Conservation (phyloP, 768 basidiomycete genomes). For the Rhodotorula sphaerocarpa region DNA sequence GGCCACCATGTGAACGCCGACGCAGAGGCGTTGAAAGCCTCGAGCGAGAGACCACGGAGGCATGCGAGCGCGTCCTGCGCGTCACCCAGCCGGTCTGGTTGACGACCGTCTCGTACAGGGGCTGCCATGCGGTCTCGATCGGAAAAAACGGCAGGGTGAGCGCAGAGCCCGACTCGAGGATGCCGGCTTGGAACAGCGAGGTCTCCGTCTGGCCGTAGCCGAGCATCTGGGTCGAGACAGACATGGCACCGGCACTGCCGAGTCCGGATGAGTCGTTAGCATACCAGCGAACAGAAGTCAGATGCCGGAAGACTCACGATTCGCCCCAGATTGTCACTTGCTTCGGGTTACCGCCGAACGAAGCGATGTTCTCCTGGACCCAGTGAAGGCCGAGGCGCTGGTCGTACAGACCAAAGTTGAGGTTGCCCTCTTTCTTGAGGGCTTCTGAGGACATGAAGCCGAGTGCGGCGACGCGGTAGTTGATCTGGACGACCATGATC, state of each 20-base stretch:
- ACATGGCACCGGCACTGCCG: constrained; percentile 19
- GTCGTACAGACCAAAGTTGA: constrained; percentile 26
- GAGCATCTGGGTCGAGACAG: constrained; percentile 6
- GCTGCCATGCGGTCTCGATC: not conserved
- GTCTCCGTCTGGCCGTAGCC: constrained; percentile 25
- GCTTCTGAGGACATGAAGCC: constrained; percentile 24
- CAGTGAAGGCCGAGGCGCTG: constrained; percentile 52
- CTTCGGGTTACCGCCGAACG: constrained; percentile 58
- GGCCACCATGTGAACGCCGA: constrained; percentile 17
- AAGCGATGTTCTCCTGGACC: constrained; percentile 57
- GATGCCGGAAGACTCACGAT: not conserved
- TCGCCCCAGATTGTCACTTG: constrained; percentile 46
- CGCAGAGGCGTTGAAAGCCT: constrained; percentile 26
- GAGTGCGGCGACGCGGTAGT: constrained; percentile 31
- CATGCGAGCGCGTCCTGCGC: constrained; percentile 19
- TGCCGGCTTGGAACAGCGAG: constrained; percentile 27
- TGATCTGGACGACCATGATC: constrained; percentile 30
- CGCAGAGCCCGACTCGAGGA: constrained; percentile 21
- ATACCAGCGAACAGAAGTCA: too few relatives aligned
- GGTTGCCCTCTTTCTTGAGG: constrained; percentile 7
- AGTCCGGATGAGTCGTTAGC: too few relatives aligned
- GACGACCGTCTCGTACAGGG: constrained; percentile 12
- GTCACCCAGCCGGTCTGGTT: constrained; percentile 14
- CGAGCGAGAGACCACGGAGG: constrained; percentile 23
- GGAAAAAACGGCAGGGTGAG: not conserved